Conservation (phyloP, 2,329 filamentous ascomycete genomes). For the Fusarium foetens region DNA sequence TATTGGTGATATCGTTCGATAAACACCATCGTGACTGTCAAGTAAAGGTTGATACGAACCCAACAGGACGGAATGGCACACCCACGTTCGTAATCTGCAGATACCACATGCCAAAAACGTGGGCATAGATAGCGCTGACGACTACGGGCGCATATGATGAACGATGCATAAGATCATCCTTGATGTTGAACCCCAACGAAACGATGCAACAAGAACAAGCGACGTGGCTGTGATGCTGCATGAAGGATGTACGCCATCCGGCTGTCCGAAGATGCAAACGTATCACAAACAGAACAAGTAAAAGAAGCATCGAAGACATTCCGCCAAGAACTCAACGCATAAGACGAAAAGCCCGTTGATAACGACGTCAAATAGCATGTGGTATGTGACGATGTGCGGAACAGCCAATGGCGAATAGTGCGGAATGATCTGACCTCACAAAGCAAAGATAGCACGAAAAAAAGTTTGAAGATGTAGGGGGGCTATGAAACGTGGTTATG, state of each 20-base stretch:
- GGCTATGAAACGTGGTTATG: conserved; percentile 38
- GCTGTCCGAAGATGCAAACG: conserved; percentile 16
- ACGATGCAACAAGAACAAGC: background rate
- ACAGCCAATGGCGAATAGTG: conserved; percentile 13
- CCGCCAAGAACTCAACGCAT: conserved; percentile 15
- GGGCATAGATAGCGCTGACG: conserved; percentile 4
- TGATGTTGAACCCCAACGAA: conserved; percentile 3
- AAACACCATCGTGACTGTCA: background rate
- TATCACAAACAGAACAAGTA: conserved; percentile 26
- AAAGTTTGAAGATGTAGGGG: conserved; percentile 19
- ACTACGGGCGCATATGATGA: background rate
- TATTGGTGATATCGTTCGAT: conserved; percentile 11
- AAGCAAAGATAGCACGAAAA: background rate
- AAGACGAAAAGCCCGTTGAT: background rate
- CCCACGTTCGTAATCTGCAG: conserved; percentile 10
- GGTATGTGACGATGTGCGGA: conserved; percentile 20
- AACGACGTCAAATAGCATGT: background rate
- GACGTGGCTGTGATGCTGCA: background rate
- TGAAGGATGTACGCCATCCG: conserved; percentile 21
- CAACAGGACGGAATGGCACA: background rate
- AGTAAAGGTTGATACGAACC: background rate
- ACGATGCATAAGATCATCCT: conserved; percentile 3
- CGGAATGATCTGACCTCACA: conserved; percentile 16
- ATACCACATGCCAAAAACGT: conserved; percentile 24
- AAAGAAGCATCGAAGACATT: conserved; percentile 28